Evolutionary conservation across 1,139 yeast genomes (phyloP).

Genomic region (Suhomyces terraborum): DNA sequence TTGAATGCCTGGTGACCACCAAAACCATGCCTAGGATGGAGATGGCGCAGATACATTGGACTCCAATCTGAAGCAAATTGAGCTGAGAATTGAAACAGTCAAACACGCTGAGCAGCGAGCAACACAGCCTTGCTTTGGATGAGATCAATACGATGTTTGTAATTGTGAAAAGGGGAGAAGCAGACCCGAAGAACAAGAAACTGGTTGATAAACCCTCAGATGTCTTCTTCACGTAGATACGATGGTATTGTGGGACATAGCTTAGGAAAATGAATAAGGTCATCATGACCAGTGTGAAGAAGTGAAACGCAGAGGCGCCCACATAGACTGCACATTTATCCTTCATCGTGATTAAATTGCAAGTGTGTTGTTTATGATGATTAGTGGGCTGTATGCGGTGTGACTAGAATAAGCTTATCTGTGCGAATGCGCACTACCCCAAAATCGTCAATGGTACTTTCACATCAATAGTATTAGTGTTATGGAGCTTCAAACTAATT

Average conservation of each 20-base stretch:
- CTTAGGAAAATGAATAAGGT: slow-evolving; percentile 73
- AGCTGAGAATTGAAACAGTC: slow-evolving; percentile 72
- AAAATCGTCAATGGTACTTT: slow-evolving; percentile 24
- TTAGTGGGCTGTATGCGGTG: not conserved
- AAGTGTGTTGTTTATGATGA: not conserved
- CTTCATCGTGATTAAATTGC: not conserved
- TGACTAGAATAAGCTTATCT: not conserved
- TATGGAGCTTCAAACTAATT: slow-evolving; percentile 21
- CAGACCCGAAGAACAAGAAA: slow-evolving; percentile 70
- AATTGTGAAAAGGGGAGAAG: slow-evolving; percentile 70
- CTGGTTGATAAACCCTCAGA: slow-evolving; percentile 81
- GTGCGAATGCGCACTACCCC: not conserved
- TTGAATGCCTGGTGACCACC: slow-evolving; percentile 44
- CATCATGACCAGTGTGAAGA: slow-evolving; percentile 52
- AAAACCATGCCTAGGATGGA: slow-evolving; percentile 60
- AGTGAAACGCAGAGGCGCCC: slow-evolving; percentile 49
- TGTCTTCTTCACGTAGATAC: slow-evolving; percentile 58
- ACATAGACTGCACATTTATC: slow-evolving; percentile 43
- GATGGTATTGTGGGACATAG: slow-evolving; percentile 73
- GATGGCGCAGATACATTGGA: slow-evolving; percentile 67
- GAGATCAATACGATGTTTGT: slow-evolving; percentile 68
- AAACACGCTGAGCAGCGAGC: slow-evolving; percentile 46
- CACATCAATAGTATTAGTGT: slow-evolving; percentile 21
- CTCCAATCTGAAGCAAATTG: slow-evolving; percentile 68
- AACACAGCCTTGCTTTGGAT: slow-evolving; percentile 55